Percentiles rank a stretch among this genome's conserved stretches.
Conservation (phyloP, 208 protist species). For the Leptomonas seymouri region DNA sequence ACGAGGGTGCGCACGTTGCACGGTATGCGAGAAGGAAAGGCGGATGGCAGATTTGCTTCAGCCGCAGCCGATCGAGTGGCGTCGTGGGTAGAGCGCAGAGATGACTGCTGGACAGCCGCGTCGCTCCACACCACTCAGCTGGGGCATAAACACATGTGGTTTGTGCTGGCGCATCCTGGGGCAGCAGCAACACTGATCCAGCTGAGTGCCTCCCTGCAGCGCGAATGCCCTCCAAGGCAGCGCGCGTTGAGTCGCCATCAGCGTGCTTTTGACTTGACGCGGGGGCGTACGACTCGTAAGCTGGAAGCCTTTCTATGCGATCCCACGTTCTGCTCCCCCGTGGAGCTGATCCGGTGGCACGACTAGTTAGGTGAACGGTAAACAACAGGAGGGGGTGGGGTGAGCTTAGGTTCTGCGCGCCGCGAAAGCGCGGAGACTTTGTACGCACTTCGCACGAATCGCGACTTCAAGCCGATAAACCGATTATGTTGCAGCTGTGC, state of each 20-base stretch:
- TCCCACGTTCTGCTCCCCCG: slow-evolving; percentile 19
- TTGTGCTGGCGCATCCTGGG: slow-evolving; percentile 26
- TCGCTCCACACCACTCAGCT: neutral
- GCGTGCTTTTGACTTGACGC: slow-evolving; percentile 25
- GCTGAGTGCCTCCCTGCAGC: slow-evolving; percentile 15
- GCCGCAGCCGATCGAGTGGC: no score
- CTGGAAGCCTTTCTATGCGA: slow-evolving; percentile 23
- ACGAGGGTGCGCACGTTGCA: neutral
- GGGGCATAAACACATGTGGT: neutral
- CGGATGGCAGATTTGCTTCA: no score
- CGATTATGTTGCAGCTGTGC: no score
- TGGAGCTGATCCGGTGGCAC: slow-evolving; percentile 29
- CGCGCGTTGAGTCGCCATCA: slow-evolving; percentile 26
- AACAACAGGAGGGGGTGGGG: neutral
- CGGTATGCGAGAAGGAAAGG: no score
- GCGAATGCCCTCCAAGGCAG: slow-evolving; percentile 10
- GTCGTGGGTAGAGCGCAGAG: neutral
- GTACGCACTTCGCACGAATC: no score
- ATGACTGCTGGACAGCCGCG: slow-evolving; percentile 6
- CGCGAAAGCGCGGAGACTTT: no score
- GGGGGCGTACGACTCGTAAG: slow-evolving; percentile 15
- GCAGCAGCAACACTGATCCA: slow-evolving; percentile 16
- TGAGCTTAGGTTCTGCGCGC: no score
- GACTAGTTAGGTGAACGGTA: neutral
- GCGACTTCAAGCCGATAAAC: no score